These are phyloP conservation scores for Pleurotus pulmonarius DNA, from an alignment of 768 basidiomycete species.

Conservation along the genomic window DNA sequence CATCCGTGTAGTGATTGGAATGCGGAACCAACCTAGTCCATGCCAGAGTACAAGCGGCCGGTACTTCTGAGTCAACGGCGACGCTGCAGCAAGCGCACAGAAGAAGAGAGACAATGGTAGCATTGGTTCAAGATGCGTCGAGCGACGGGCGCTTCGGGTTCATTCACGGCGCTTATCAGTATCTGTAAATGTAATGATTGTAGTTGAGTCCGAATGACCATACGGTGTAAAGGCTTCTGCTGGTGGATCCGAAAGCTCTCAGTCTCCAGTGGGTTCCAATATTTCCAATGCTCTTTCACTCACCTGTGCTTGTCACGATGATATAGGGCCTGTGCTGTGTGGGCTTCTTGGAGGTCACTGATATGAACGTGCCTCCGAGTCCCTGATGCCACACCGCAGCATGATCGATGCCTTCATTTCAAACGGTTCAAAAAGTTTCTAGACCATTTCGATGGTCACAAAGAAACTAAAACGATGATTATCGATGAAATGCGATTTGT, in stretches of 20 bases:
- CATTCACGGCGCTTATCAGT: too few species aligned
- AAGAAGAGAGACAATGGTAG: neutral
- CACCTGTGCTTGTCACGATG: too few species aligned
- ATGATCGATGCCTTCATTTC: neutral
- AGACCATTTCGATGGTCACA: neutral
- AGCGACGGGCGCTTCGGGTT: too few species aligned
- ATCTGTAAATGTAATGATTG: too few species aligned
- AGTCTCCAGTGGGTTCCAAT: too few species aligned
- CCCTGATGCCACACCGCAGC: conserved; percentile 1
- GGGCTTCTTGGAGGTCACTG: too few species aligned
- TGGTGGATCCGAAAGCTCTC: too few species aligned
- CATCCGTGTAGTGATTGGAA: neutral
- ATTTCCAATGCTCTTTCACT: too few species aligned
- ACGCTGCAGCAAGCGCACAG: neutral
- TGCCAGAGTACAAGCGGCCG: conserved; percentile 77
- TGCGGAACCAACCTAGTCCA: conserved; percentile 45
- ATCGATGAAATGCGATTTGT: neutral
- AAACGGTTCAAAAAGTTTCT: conserved; percentile 1
- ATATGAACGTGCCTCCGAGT: neutral
- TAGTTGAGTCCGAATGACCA: too few species aligned
- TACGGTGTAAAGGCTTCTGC: too few species aligned
- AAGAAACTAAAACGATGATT: neutral
- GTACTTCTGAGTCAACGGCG: conserved; percentile 7
- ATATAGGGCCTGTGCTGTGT: too few species aligned
- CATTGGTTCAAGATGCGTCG: too few species aligned